A percentile compares a stretch with the other conserved stretches of the same genome.
These are phyloP conservation scores for Tolypocladium paradoxum DNA, from an alignment of 2,329 filamentous ascomycete genomes.

Conservation along the genomic window DNA sequence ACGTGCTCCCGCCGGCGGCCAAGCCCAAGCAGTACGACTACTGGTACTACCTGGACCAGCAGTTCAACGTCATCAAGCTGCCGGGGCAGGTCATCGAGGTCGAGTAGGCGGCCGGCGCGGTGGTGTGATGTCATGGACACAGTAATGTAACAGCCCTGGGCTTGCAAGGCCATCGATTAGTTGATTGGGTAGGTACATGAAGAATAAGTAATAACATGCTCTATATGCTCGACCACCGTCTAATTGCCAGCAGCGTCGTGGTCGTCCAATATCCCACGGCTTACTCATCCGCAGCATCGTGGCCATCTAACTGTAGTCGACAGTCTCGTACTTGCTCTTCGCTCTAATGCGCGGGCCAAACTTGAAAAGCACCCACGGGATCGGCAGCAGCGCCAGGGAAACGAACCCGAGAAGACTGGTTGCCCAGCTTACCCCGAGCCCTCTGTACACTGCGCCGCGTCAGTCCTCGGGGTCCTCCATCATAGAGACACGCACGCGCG, in stretches of 20 bases:
- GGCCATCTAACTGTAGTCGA: conserved; percentile 6
- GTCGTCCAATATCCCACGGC: neutral
- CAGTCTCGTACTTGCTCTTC: conserved; percentile 28
- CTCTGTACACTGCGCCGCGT: conserved; percentile 26
- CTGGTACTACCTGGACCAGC: conserved; percentile 26
- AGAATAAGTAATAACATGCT: no score
- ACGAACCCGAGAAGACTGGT: conserved; percentile 37
- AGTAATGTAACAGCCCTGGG: no score
- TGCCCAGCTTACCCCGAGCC: conserved; percentile 34
- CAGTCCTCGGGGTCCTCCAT: neutral
- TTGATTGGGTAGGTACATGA: no score
- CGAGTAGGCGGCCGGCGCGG: no score
- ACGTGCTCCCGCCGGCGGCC: conserved; percentile 16
- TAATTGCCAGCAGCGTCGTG: no score
- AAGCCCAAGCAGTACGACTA: conserved; percentile 21
- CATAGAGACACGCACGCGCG: rapidly evolving
- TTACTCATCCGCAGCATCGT: no score
- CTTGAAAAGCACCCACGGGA: conserved; percentile 42
- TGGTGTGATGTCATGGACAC: no score
- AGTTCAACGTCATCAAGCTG: conserved; percentile 16
- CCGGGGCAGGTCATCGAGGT: conserved; percentile 6
- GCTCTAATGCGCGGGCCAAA: conserved; percentile 32
- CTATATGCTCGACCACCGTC: neutral
- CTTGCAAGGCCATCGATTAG: no score
- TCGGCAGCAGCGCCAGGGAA: conserved; percentile 33